A percentile compares a stretch with the other conserved stretches of the same genome.
Evolutionary conservation across 169 alveolate species (phyloP).

Genomic region (Cryptosporidium ryanae): DNA sequence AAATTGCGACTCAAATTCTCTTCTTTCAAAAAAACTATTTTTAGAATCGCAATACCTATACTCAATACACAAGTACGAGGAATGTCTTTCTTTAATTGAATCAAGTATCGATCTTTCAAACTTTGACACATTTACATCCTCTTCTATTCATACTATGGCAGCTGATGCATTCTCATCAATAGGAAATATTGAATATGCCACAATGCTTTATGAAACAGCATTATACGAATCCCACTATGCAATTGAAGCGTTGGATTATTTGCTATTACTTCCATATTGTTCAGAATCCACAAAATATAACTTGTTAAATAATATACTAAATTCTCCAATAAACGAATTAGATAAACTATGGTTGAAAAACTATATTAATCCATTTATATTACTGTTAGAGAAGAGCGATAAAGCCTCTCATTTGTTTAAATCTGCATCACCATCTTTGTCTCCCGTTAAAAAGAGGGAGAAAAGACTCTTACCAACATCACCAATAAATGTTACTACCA

Average conservation of each 20-base stretch:
- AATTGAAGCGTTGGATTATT: slow-evolving; percentile 47
- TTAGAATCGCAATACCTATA: slow-evolving; percentile 58
- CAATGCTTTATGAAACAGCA: slow-evolving; percentile 53
- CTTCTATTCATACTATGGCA: slow-evolving; percentile 69
- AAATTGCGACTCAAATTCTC: neutral
- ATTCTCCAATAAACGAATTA: slow-evolving; percentile 45
- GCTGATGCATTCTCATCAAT: slow-evolving; percentile 62
- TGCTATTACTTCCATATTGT: slow-evolving; percentile 35
- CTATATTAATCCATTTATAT: slow-evolving; percentile 18
- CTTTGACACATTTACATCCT: slow-evolving; percentile 38
- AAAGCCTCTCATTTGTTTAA: neutral
- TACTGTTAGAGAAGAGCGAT: neutral
- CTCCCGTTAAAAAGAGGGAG: slow-evolving; percentile 40
- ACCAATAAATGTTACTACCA: slow-evolving; percentile 46
- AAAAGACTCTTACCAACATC: slow-evolving; percentile 61
- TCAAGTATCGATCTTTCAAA: slow-evolving; percentile 64
- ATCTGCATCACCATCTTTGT: slow-evolving; percentile 45
- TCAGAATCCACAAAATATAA: slow-evolving; percentile 30
- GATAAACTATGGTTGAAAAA: slow-evolving; percentile 48
- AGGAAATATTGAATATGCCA: slow-evolving; percentile 56
- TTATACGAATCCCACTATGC: slow-evolving; percentile 53
- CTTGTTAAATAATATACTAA: slow-evolving; percentile 24
- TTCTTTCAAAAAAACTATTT: slow-evolving; percentile 19
- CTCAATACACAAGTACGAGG: slow-evolving; percentile 61
- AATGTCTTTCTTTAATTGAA: slow-evolving; percentile 65